Evolutionary conservation across 1,284 basidiomycete genomes (phyloP).

Genomic region (Takashimella koratensis): DNA sequence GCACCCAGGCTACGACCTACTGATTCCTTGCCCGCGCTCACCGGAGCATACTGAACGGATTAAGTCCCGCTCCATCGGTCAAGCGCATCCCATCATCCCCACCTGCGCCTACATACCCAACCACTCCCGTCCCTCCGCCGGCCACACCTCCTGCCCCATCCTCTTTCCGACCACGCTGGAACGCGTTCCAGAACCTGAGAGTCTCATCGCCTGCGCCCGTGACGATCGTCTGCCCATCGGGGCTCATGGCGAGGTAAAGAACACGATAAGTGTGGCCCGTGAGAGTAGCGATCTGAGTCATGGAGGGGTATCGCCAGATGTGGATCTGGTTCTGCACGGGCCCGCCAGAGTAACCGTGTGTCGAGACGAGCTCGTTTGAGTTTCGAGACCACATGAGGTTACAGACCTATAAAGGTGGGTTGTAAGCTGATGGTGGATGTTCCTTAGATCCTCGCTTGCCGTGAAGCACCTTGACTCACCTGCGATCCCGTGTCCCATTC

Average conservation of each 20-base stretch:
- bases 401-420: constrained; percentile 92
- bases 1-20: too few relatives aligned
- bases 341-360: constrained; percentile 92
- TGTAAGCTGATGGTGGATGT: too few relatives aligned
- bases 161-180: constrained; percentile 51
- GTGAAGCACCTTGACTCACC: constrained; percentile 53
- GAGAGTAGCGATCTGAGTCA: constrained; percentile 89
- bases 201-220: constrained; percentile 98
- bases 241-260: constrained; percentile 93
- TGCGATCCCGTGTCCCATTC: constrained; percentile 91
- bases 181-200: constrained; percentile 92
- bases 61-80: not conserved
- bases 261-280: constrained; percentile 94
- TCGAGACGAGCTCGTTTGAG: constrained; percentile 95
- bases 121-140: not conserved
- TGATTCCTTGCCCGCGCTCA: too few relatives aligned
- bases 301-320: constrained; percentile 93
- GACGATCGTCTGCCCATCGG: constrained; percentile 94
- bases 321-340: constrained; percentile 96
- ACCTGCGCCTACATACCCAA: not conserved
- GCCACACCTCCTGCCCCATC: not conserved
- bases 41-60: not conserved
- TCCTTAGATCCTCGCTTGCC: not conserved
- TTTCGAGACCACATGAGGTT: constrained; percentile 95
- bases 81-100: not conserved